Evolutionary conservation across 805 yeast genomes (phyloP).

Genomic region (Starmerella riodocensis): DNA sequence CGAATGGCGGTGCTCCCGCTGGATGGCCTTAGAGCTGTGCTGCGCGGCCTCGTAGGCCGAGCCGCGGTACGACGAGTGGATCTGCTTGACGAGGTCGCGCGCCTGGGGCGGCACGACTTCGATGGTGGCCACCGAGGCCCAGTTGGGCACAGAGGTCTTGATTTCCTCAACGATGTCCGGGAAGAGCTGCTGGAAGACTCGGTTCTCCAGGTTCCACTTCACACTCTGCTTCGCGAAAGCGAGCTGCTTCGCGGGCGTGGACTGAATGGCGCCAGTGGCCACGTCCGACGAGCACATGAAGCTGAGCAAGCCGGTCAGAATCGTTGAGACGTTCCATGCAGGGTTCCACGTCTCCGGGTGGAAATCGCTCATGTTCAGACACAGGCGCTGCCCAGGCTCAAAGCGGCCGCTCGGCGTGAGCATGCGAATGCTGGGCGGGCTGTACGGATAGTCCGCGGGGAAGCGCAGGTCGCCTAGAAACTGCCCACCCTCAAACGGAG

Average conservation of each 20-base stretch:
- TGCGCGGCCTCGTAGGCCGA: constrained; percentile 11
- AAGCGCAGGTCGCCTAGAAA: constrained; percentile 45
- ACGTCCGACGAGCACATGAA: constrained; percentile 77
- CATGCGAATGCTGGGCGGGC: constrained; percentile 85
- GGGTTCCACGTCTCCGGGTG: constrained; percentile 92
- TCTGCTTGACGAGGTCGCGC: constrained; percentile 11
- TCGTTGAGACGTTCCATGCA: constrained; percentile 81
- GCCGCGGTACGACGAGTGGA: constrained; percentile 8
- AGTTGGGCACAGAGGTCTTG: constrained; percentile 10
- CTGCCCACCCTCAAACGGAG: constrained; percentile 53
- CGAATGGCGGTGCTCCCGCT: background rate
- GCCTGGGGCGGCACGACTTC: constrained; percentile 17
- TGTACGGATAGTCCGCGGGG: constrained; percentile 79
- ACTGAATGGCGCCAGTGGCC: constrained; percentile 62
- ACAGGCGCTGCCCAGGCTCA: constrained; percentile 59
- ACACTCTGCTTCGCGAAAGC: constrained; percentile 45
- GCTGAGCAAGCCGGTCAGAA: constrained; percentile 69
- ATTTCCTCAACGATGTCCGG: constrained; percentile 43
- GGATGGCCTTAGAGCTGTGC: constrained; percentile 5
- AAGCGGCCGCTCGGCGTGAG: constrained; percentile 83
- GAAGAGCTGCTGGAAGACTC: constrained; percentile 48
- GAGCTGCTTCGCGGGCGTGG: constrained; percentile 46
- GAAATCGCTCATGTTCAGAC: constrained; percentile 77
- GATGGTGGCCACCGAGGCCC: constrained; percentile 5
- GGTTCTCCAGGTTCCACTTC: constrained; percentile 39